phyloP scores from a whole-genome alignment of 1,284 basidiomycete genomes.

The Irpex rosettiformis region DNA sequence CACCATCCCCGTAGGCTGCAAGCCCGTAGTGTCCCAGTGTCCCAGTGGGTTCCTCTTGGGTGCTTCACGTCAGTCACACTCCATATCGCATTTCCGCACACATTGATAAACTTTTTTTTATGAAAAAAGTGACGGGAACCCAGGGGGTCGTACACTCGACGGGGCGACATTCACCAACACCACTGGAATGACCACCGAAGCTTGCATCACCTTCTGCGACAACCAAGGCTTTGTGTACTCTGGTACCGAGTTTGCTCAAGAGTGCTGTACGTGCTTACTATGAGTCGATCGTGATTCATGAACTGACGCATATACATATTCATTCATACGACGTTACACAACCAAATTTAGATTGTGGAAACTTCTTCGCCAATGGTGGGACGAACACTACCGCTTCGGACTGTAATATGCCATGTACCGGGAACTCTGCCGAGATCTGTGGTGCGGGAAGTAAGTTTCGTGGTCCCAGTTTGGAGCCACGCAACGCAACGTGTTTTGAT shows the following conservation, averaged over 20 bases:
- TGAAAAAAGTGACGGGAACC: conserved; percentile 42
- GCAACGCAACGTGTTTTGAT: neutral
- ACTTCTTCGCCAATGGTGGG: conserved; percentile 45
- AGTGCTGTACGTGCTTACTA: conserved; percentile 50
- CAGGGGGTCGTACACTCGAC: conserved; percentile 48
- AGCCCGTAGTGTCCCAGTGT: conserved; percentile 34
- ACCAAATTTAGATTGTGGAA: conserved; percentile 71
- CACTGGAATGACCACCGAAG: conserved; percentile 59
- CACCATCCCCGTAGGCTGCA: conserved; percentile 7
- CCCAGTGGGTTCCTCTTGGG: conserved; percentile 55
- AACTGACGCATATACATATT: conserved; percentile 2
- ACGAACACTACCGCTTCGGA: conserved; percentile 44
- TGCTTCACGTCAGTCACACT: conserved; percentile 51
- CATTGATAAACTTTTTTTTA: conserved; percentile 1
- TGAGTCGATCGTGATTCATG: conserved; percentile 1
- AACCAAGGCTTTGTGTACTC: conserved; percentile 50
- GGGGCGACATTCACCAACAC: conserved; percentile 41
- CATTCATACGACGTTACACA: conserved; percentile 9
- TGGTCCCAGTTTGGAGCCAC: no score
- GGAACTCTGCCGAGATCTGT: conserved; percentile 54
- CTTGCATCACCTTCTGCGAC: conserved; percentile 60
- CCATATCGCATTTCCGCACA: conserved; percentile 4
- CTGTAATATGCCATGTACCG: conserved; percentile 62
- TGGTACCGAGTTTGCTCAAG: conserved; percentile 54
- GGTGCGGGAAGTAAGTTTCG: conserved; percentile 43